Conservation (phyloP, 306 rosid species). For the Prunus campanulata region DNA sequence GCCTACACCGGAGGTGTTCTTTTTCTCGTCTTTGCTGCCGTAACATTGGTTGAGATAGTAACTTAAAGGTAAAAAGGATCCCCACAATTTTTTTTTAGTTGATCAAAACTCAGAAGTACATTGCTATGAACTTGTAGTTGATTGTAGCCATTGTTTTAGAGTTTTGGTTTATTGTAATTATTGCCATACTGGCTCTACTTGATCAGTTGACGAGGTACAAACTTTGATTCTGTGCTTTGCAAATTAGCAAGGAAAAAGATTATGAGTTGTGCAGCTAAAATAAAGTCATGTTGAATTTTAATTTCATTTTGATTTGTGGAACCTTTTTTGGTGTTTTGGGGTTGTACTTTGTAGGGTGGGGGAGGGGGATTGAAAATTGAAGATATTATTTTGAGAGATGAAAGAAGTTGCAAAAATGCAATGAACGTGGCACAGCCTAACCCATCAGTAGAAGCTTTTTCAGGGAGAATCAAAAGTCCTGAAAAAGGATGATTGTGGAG, state of each 20-base stretch:
- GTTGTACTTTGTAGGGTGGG: not conserved
- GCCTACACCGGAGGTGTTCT: slow-evolving; percentile 90
- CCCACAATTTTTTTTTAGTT: not conserved
- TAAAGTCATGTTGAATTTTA: not conserved
- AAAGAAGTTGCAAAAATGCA: not conserved
- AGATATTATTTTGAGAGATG: not conserved
- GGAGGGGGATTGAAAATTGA: not conserved
- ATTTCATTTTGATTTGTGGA: too few species aligned
- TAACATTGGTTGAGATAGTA: slow-evolving; percentile 68
- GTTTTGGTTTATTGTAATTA: not conserved
- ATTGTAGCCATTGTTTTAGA: not conserved
- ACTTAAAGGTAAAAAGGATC: slow-evolving; percentile 28
- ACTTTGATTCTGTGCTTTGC: not conserved
- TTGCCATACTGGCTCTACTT: not conserved
- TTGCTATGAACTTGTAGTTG: not conserved
- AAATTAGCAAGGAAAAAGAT: not conserved
- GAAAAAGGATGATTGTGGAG: slow-evolving; percentile 41
- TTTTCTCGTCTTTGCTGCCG: slow-evolving; percentile 84
- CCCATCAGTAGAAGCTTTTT: slow-evolving; percentile 28
- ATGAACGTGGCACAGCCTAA: slow-evolving; percentile 43
- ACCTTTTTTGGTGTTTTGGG: not conserved
- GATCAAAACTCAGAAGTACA: not conserved
- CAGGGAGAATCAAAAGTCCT: slow-evolving; percentile 28
- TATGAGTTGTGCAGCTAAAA: not conserved
- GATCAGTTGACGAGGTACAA: not conserved